phyloP scores from a whole-genome alignment of 495 filamentous ascomycete species.

The Annulohypoxylon stygium region DNA sequence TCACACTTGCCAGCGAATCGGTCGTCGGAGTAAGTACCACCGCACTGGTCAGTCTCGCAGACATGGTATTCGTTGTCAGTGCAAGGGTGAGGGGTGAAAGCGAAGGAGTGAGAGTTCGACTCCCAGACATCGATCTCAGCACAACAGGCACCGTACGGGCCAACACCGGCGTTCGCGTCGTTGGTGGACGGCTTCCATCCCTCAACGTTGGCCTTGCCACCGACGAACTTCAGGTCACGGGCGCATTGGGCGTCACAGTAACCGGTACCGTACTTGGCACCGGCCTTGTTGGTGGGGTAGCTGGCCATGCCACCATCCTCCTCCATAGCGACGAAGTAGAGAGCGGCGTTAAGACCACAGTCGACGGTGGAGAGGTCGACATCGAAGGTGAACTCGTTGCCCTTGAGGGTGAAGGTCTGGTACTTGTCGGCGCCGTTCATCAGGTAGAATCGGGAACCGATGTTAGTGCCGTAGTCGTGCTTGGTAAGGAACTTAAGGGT shows the following conservation, averaged over 20 bases:
- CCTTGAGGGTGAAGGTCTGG: conserved; percentile 67
- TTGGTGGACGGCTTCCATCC: conserved; percentile 70
- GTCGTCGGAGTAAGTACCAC: conserved; percentile 64
- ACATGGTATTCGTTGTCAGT: conserved; percentile 65
- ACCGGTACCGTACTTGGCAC: conserved; percentile 71
- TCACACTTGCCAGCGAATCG: conserved; percentile 74
- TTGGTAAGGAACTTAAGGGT: conserved; percentile 70
- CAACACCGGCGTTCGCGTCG: conserved; percentile 71
- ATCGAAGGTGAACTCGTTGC: conserved; percentile 72
- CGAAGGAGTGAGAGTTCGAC: conserved; percentile 74
- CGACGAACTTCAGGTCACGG: conserved; percentile 66
- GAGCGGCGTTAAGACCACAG: conserved; percentile 71
- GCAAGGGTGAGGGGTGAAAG: conserved; percentile 77
- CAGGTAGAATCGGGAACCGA: conserved; percentile 68
- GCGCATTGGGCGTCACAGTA: conserved; percentile 73
- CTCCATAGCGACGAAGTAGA: conserved; percentile 72
- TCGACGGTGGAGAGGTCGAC: conserved; percentile 67
- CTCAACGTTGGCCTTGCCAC: conserved; percentile 69
- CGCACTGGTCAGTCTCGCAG: conserved; percentile 66
- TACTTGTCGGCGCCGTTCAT: conserved; percentile 67
- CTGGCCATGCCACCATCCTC: conserved; percentile 66
- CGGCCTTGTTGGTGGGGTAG: conserved; percentile 68
- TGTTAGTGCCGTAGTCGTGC: conserved; percentile 61
- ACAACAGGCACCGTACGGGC: conserved; percentile 75
- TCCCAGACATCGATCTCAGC: conserved; percentile 83